These are phyloP conservation scores for Tolypocladium pustulatum DNA, from an alignment of 2,329 filamentous ascomycete genomes.

Conservation along the genomic window DNA sequence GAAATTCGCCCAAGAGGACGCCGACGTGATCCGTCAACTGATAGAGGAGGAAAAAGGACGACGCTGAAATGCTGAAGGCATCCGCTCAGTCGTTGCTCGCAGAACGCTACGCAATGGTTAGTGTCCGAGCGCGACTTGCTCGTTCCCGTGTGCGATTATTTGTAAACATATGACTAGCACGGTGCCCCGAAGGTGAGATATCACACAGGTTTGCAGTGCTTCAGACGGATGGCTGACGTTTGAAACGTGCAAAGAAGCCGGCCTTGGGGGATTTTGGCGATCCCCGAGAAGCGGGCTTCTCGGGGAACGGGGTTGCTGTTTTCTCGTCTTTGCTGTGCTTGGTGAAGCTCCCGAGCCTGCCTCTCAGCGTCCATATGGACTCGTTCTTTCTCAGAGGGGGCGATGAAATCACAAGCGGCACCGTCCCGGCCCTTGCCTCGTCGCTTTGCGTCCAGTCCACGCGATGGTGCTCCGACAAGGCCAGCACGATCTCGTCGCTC, in stretches of 20 bases:
- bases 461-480: constrained; percentile 26
- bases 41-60: constrained; percentile 33
- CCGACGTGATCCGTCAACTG: constrained; percentile 37
- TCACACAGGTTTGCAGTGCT: too few relatives aligned
- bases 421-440: constrained; percentile 20
- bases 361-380: constrained; percentile 38
- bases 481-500: constrained; percentile 1
- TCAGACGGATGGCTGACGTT: constrained; percentile 17
- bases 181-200: neutral
- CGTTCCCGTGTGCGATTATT: neutral
- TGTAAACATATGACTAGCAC: neutral
- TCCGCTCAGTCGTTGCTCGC: neutral
- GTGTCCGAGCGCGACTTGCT: neutral
- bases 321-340: constrained; percentile 17
- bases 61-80: neutral
- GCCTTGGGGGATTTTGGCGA: constrained; percentile 22
- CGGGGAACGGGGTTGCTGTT: constrained; percentile 4
- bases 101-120: neutral
- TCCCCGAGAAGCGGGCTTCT: constrained; percentile 4
- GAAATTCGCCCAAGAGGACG: constrained; percentile 36
- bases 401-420: constrained; percentile 5
- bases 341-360: constrained; percentile 25
- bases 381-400: constrained; percentile 31
- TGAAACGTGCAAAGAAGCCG: constrained; percentile 34
- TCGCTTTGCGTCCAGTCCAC: constrained; percentile 52